These are phyloP conservation scores for Silene conica DNA, from an alignment of 148 eudicot species.

Conservation along the genomic window DNA sequence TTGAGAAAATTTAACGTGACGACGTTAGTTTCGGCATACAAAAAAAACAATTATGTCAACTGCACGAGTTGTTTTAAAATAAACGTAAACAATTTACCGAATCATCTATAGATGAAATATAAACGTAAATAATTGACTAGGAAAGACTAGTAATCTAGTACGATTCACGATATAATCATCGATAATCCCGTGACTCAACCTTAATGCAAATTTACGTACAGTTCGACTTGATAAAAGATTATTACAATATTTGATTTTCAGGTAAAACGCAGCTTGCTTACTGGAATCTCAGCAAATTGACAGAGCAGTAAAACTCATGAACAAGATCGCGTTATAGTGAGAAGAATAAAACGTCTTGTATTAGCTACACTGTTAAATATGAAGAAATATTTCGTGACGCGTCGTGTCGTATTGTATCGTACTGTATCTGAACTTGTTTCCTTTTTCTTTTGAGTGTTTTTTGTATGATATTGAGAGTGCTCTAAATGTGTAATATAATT, in stretches of 20 bases:
- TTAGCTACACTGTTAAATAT: neutral
- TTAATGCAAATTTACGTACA: neutral
- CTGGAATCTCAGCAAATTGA: neutral
- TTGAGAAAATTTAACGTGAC: neutral
- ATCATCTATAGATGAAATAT: no score
- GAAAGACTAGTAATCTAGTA: neutral
- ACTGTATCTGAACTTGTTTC: neutral
- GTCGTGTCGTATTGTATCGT: neutral
- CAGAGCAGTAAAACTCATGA: neutral
- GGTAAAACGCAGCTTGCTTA: neutral
- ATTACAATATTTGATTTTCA: neutral
- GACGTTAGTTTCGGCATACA: no score
- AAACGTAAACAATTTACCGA: no score
- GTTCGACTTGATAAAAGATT: no score
- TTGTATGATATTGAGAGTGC: neutral
- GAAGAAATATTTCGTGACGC: neutral
- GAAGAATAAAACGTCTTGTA: neutral
- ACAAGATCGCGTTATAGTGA: neutral
- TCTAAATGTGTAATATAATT: neutral
- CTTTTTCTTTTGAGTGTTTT: neutral
- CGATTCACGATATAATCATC: neutral
- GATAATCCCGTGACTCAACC: neutral
- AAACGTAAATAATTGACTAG: neutral
- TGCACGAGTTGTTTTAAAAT: no score
- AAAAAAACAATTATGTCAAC: no score